Conservation (phyloP, 1,139 yeast genomes). For the Kodamaea sp. region DNA sequence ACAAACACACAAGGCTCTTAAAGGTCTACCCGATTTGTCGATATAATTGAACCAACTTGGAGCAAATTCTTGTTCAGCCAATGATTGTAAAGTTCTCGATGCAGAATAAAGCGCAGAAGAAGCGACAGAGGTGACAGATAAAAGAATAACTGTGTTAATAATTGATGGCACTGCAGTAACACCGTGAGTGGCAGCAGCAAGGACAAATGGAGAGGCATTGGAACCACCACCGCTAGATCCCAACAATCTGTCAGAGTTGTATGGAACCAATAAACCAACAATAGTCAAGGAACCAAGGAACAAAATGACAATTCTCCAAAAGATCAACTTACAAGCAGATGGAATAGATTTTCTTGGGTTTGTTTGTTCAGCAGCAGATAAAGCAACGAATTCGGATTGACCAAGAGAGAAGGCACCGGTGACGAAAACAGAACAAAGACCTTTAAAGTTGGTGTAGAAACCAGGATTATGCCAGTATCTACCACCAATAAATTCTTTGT, state of each 20-base stretch:
- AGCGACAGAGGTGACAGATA: constrained; percentile 46
- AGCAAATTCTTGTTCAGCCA: constrained; percentile 43
- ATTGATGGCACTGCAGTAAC: constrained; percentile 38
- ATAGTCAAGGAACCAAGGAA: constrained; percentile 41
- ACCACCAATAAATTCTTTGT: constrained; percentile 26
- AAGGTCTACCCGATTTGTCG: constrained; percentile 44
- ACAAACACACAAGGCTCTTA: constrained; percentile 34
- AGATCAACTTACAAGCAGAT: constrained; percentile 40
- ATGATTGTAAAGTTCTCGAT: constrained; percentile 42
- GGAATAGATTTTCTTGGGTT: constrained; percentile 42
- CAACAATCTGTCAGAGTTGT: constrained; percentile 36
- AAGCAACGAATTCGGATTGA: constrained; percentile 42
- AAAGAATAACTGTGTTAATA: constrained; percentile 41
- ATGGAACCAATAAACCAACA: constrained; percentile 44
- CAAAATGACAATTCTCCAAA: constrained; percentile 36
- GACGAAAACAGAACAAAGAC: constrained; percentile 38
- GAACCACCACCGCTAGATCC: constrained; percentile 35
- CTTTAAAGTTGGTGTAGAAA: constrained; percentile 29
- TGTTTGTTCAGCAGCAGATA: constrained; percentile 40
- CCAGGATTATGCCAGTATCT: constrained; percentile 31
- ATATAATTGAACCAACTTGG: constrained; percentile 41
- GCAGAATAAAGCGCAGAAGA: constrained; percentile 44
- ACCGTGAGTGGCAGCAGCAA: constrained; percentile 42
- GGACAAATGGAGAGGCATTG: constrained; percentile 43
- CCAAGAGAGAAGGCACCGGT: constrained; percentile 44